A percentile compares a stretch with the other conserved stretches of the same genome.
These are phyloP conservation scores for Gnaphalium uliginosum DNA, from an alignment of 129 eudicot genomes.

Conservation along the genomic window DNA sequence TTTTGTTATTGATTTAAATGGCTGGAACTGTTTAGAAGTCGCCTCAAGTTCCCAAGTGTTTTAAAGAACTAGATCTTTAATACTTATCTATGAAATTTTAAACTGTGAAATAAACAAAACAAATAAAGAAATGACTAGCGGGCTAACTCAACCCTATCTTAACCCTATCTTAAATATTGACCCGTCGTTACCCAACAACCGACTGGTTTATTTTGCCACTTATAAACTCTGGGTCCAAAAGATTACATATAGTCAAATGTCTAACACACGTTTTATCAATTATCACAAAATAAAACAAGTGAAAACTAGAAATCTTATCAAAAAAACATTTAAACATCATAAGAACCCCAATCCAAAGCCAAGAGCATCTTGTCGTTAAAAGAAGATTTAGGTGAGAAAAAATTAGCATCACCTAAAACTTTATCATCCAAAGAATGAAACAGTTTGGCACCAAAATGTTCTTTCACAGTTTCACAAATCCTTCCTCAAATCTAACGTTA, in stretches of 20 bases:
- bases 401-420: conserved; percentile 35
- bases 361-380: conserved; percentile 10
- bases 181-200: too few relatives aligned
- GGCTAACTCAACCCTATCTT: too few relatives aligned
- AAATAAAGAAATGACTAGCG: too few relatives aligned
- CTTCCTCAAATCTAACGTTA: conserved; percentile 36
- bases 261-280: neutral
- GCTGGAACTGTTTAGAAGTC: too few relatives aligned
- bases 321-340: neutral
- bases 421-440: conserved; percentile 34
- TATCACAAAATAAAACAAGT: neutral
- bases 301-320: neutral
- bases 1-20: too few relatives aligned
- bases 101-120: too few relatives aligned
- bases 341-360: too few relatives aligned
- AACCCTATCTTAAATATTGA: too few relatives aligned
- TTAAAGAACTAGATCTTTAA: too few relatives aligned
- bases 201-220: neutral
- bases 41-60: too few relatives aligned
- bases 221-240: neutral
- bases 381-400: conserved; percentile 14
- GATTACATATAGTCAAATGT: too few relatives aligned
- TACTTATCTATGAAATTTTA: too few relatives aligned
- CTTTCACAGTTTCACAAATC: conserved; percentile 26
- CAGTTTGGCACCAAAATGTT: conserved; percentile 29